These are phyloP conservation scores for Ulota crispa DNA, from an alignment of 225 moss, liverwort and hornwort genomes.

Conservation along the genomic window DNA sequence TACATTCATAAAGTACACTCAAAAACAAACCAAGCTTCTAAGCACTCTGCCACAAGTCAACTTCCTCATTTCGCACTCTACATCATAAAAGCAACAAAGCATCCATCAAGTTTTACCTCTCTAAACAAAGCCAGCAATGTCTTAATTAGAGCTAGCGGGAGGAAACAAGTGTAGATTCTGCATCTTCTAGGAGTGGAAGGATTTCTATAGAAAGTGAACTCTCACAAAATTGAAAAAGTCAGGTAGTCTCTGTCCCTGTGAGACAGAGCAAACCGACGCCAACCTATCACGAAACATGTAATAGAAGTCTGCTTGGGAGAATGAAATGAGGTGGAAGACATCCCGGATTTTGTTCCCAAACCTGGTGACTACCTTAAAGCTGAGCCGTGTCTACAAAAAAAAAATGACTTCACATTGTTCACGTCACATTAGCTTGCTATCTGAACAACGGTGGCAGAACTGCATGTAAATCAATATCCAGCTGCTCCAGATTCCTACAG, in stretches of 20 bases:
- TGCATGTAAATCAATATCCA: conserved; percentile 62
- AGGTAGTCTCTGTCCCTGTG: too few species aligned
- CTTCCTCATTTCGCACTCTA: conserved; percentile 1
- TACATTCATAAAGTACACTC: conserved; percentile 5
- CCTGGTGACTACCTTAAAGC: conserved; percentile 7
- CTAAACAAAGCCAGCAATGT: too few species aligned
- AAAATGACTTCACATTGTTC: conserved; percentile 26
- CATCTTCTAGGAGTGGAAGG: too few species aligned
- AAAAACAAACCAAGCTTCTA: conserved; percentile 3
- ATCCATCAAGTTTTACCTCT: neutral
- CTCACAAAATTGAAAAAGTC: too few species aligned
- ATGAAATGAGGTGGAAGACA: neutral
- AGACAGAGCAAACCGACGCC: neutral
- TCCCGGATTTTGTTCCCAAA: conserved; percentile 19
- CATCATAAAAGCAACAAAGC: conserved; percentile 12
- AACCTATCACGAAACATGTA: conserved; percentile 21
- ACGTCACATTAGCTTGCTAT: conserved; percentile 31
- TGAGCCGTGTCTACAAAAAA: conserved; percentile 32
- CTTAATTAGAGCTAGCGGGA: too few species aligned
- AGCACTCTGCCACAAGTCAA: neutral
- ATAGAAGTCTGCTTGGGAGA: conserved; percentile 12
- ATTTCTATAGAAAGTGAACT: too few species aligned
- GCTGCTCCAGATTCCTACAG: conserved; percentile 56
- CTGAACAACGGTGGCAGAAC: conserved; percentile 64
- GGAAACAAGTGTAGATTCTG: too few species aligned